phyloP scores from a whole-genome alignment of 2,329 filamentous ascomycete genomes.

The Fusarium pininemorale region DNA sequence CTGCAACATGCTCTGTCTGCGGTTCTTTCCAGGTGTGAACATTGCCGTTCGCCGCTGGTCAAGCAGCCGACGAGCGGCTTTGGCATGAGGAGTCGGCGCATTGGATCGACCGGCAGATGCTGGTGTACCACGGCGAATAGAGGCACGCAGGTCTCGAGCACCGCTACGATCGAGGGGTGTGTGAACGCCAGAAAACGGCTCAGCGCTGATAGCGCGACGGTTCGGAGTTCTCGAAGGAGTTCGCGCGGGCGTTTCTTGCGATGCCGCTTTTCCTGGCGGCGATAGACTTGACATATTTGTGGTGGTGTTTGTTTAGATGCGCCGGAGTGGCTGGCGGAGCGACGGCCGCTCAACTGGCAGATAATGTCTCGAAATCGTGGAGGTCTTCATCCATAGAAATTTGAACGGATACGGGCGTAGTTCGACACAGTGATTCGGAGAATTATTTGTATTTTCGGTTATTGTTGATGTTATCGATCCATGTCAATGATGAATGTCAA shows the following conservation, averaged over 20 bases:
- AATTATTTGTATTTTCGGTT: neutral
- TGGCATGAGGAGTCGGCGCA: constrained; percentile 67
- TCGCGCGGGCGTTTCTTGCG: constrained; percentile 16
- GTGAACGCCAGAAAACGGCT: constrained; percentile 54
- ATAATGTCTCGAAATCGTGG: neutral
- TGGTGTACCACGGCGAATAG: constrained; percentile 53
- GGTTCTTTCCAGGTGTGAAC: constrained; percentile 67
- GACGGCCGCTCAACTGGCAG: neutral
- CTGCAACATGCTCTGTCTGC: constrained; percentile 65
- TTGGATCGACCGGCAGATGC: constrained; percentile 56
- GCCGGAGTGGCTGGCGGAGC: neutral
- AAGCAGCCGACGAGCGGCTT: constrained; percentile 66
- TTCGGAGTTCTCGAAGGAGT: constrained; percentile 43
- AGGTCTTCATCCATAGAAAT: neutral
- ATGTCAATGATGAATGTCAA: constrained; percentile 29
- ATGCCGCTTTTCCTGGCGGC: constrained; percentile 20
- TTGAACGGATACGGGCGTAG: neutral
- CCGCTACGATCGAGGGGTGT: constrained; percentile 54
- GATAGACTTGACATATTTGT: constrained; percentile 27
- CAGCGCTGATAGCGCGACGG: constrained; percentile 43
- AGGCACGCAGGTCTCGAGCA: constrained; percentile 50
- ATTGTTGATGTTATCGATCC: constrained; percentile 27
- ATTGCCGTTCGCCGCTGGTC: constrained; percentile 67
- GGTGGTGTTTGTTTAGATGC: constrained; percentile 20
- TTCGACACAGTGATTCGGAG: neutral